phyloP scores from a whole-genome alignment of 202 grass and related monocot species.

The Hordeum pubiflorum region DNA sequence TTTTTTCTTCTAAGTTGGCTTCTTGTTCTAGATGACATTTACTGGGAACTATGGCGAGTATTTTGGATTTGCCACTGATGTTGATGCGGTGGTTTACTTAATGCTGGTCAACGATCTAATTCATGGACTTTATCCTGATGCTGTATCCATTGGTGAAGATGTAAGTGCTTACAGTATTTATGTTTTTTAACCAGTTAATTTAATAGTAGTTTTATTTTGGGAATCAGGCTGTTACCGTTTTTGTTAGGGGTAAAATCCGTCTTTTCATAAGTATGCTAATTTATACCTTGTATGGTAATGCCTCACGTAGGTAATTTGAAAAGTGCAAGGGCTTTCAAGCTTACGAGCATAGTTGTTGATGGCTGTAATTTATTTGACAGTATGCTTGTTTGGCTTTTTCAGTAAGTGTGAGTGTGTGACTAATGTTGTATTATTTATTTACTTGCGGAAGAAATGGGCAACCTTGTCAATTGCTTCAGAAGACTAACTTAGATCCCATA shows the following conservation, averaged over 20 bases:
- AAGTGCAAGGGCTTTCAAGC: background rate
- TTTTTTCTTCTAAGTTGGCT: background rate
- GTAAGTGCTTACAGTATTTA: constrained; percentile 43
- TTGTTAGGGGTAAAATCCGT: background rate
- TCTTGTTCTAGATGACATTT: constrained; percentile 59
- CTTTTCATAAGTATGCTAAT: background rate
- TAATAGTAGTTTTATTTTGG: background rate
- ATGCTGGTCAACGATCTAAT: constrained; percentile 98
- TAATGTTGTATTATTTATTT: background rate
- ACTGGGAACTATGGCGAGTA: constrained; percentile 93
- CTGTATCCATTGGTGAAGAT: constrained; percentile 88
- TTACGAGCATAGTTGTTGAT: background rate
- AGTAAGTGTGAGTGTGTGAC: background rate
- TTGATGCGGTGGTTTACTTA: constrained; percentile 87
- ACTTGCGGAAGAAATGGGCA: constrained; percentile 2
- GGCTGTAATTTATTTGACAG: background rate
- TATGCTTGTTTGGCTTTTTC: constrained; percentile 10
- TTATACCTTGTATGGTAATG: background rate
- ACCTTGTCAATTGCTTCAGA: background rate
- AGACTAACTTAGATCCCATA: background rate
- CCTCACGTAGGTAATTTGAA: background rate
- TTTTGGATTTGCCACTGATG: constrained; percentile 92
- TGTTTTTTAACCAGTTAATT: background rate
- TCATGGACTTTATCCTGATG: constrained; percentile 76
- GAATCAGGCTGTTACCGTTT: background rate